Evolutionary conservation across 2,329 filamentous ascomycete genomes (phyloP).

Genomic region (Helotiales sp.): DNA sequence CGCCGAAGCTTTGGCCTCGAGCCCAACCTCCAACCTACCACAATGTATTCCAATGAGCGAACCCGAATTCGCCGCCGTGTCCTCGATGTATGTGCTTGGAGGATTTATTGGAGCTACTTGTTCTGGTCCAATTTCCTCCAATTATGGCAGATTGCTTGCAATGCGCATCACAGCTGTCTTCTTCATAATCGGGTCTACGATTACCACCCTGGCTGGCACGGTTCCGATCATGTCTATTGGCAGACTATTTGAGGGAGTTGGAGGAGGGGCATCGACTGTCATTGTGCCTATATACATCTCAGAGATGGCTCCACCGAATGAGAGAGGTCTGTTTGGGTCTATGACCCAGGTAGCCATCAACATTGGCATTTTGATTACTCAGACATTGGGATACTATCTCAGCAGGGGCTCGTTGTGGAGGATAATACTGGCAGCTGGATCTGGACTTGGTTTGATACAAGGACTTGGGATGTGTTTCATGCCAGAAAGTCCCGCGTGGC

Average conservation of each 20-base stretch:
- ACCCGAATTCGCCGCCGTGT: conserved; percentile 79
- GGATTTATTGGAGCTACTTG: conserved; percentile 81
- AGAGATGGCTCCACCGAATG: conserved; percentile 76
- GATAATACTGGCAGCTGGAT: conserved; percentile 74
- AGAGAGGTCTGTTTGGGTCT: conserved; percentile 76
- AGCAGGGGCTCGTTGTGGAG: conserved; percentile 81
- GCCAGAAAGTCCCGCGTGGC: conserved; percentile 86
- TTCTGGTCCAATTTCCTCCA: conserved; percentile 76
- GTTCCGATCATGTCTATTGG: conserved; percentile 71
- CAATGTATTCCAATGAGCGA: conserved; percentile 89
- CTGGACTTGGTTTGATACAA: conserved; percentile 67
- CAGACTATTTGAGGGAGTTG: conserved; percentile 77
- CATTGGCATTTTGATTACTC: conserved; percentile 80
- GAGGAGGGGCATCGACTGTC: conserved; percentile 85
- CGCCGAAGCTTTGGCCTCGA: conserved; percentile 26
- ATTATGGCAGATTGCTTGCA: conserved; percentile 70
- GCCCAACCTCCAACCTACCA: conserved; percentile 46
- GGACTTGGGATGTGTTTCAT: conserved; percentile 70
- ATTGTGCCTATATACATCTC: conserved; percentile 94
- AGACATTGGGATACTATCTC: conserved; percentile 83
- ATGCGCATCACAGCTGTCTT: conserved; percentile 78
- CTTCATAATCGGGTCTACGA: conserved; percentile 72
- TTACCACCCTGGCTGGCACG: conserved; percentile 71
- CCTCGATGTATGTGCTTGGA: conserved; percentile 88
- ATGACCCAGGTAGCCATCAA: conserved; percentile 96